phyloP scores from a whole-genome alignment of 2,329 filamentous ascomycete genomes.

The Podosphaera fusca region DNA sequence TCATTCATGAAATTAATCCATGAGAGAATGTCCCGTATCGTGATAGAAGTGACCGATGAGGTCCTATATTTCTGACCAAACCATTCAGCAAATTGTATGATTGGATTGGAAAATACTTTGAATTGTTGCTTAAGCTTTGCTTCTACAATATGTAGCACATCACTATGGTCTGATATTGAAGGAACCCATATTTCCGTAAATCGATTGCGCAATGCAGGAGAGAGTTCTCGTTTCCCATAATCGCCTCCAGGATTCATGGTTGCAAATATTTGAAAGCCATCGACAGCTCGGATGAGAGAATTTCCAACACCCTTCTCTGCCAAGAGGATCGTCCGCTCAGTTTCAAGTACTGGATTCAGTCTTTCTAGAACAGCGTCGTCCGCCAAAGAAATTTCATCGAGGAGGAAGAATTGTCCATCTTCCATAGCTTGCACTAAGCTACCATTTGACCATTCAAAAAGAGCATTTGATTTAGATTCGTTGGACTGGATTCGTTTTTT shows the following conservation, averaged over 20 bases:
- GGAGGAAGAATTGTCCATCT: constrained; percentile 66
- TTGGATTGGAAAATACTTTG: constrained; percentile 35
- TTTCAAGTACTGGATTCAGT: constrained; percentile 87
- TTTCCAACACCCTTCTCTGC: constrained; percentile 83
- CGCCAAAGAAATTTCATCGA: constrained; percentile 93
- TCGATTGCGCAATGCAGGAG: constrained; percentile 78
- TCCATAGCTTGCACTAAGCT: constrained; percentile 89
- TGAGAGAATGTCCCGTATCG: constrained; percentile 73
- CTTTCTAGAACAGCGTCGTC: constrained; percentile 94
- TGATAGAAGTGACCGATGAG: constrained; percentile 52
- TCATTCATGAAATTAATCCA: constrained; percentile 86
- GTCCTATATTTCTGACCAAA: constrained; percentile 68
- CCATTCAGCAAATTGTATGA: constrained; percentile 81
- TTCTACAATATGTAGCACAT: constrained; percentile 67
- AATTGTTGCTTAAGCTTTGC: constrained; percentile 42
- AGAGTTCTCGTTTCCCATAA: constrained; percentile 93
- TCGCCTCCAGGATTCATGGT: constrained; percentile 99
- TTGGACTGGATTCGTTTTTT: constrained; percentile 21
- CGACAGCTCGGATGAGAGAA: constrained; percentile 49
- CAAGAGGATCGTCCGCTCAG: constrained; percentile 61
- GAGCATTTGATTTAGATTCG: constrained; percentile 46
- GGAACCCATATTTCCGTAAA: constrained; percentile 99
- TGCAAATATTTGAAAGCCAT: constrained; percentile 84
- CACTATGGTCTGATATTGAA: constrained; percentile 58
- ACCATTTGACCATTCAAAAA: constrained; percentile 94